Percentiles rank a stretch among this genome's conserved stretches.
phyloP scores from a whole-genome alignment of 1,139 yeast genomes.

The Lodderomyces beijingensis region DNA sequence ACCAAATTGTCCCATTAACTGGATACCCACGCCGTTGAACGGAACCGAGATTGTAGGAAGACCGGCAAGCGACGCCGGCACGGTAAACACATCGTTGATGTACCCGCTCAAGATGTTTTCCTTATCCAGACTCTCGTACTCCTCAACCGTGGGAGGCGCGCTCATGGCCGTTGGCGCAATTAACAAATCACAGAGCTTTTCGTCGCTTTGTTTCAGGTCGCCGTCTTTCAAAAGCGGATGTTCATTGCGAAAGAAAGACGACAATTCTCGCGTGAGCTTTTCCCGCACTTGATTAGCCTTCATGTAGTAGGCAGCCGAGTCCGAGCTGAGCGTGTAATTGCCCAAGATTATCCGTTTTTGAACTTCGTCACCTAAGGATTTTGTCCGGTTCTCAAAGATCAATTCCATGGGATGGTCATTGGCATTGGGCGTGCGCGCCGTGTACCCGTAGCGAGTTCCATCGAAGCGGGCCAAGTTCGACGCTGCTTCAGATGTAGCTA shows the following conservation, averaged over 20 bases:
- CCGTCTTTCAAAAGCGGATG: conserved; percentile 35
- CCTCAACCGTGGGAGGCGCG: conserved; percentile 51
- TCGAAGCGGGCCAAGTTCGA: conserved; percentile 88
- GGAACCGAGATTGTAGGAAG: conserved; percentile 84
- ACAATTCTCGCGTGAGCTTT: conserved; percentile 59
- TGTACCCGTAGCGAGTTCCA: conserved; percentile 77
- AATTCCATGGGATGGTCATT: conserved; percentile 21
- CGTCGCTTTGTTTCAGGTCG: not conserved
- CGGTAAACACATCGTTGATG: conserved; percentile 78
- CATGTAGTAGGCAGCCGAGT: conserved; percentile 72
- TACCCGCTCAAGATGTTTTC: conserved; percentile 59
- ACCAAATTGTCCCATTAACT: conserved; percentile 82
- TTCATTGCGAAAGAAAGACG: conserved; percentile 51
- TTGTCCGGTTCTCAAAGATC: conserved; percentile 56
- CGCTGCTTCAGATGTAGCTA: conserved; percentile 92
- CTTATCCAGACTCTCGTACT: conserved; percentile 27
- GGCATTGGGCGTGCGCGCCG: conserved; percentile 18
- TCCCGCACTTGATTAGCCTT: conserved; percentile 71
- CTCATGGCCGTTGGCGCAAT: conserved; percentile 69
- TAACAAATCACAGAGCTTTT: conserved; percentile 60
- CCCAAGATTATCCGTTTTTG: conserved; percentile 81
- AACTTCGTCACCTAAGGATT: conserved; percentile 77
- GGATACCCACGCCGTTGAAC: conserved; percentile 49
- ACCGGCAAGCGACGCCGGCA: conserved; percentile 91
- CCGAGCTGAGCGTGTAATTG: conserved; percentile 74